Percentiles rank a stretch among this genome's conserved stretches.
phyloP scores from a whole-genome alignment of 192 early-diverging fungal genomes.

The Gaertneriomyces semiglobifer region DNA sequence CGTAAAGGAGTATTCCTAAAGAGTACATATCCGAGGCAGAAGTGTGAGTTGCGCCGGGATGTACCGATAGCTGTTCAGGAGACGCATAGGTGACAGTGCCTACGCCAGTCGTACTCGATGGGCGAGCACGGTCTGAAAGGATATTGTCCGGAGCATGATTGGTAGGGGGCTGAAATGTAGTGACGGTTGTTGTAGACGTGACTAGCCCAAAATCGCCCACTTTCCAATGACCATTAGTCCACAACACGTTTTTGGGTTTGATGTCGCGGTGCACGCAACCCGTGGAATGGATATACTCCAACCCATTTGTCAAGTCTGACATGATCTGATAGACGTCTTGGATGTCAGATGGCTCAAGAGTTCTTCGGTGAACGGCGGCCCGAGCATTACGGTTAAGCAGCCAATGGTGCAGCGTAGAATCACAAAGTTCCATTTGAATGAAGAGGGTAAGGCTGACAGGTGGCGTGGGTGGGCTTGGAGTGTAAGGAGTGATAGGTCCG shows the following conservation, averaged over 20 bases:
- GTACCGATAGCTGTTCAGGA: conserved; percentile 68
- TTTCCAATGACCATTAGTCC: conserved; percentile 61
- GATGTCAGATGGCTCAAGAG: not conserved
- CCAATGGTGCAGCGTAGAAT: conserved; percentile 52
- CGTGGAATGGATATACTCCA: conserved; percentile 68
- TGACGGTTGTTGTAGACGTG: conserved; percentile 45
- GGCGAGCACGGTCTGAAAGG: not conserved
- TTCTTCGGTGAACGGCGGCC: not conserved
- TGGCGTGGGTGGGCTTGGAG: not conserved
- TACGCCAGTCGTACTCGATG: conserved; percentile 59
- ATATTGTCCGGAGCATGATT: not conserved
- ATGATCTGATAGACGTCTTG: conserved; percentile 66
- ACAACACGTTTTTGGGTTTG: conserved; percentile 51
- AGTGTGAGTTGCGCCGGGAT: conserved; percentile 38
- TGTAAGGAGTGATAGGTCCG: not conserved
- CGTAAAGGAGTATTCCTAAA: conserved; percentile 94
- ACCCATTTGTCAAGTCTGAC: conserved; percentile 70
- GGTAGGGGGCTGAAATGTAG: not conserved
- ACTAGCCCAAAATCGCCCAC: conserved; percentile 98
- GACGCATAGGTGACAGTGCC: conserved; percentile 83
- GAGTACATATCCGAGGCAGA: conserved; percentile 83
- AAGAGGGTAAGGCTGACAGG: conserved; percentile 37
- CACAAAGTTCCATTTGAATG: conserved; percentile 83
- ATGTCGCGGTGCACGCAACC: conserved; percentile 67
- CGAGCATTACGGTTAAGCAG: conserved; percentile 40